Percentiles rank a stretch among this genome's conserved stretches.
These are phyloP conservation scores for Penicillium sp. DNA, from an alignment of 2,329 filamentous ascomycete genomes.

Conservation along the genomic window DNA sequence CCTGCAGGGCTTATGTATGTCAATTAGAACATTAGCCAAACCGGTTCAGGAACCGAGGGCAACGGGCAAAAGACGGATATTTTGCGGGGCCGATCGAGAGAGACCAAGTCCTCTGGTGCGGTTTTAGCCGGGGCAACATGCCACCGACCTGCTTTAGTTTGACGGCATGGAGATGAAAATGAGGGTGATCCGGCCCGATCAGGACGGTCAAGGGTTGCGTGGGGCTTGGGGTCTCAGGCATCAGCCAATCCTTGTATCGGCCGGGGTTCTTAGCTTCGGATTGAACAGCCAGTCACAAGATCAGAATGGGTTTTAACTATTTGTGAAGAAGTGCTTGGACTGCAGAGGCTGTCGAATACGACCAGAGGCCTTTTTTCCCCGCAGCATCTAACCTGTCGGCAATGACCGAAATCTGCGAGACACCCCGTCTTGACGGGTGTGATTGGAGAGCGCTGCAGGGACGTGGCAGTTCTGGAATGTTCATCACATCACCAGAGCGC, in stretches of 20 bases:
- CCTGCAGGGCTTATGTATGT: background rate
- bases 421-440: background rate
- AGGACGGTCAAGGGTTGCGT: background rate
- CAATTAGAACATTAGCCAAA: background rate
- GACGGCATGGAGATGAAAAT: background rate
- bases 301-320: constrained; percentile 3
- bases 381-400: constrained; percentile 5
- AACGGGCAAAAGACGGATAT: constrained; percentile 10
- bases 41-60: background rate
- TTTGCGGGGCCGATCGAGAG: constrained; percentile 7
- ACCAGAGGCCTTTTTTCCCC: constrained; percentile 5
- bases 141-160: background rate
- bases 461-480: background rate
- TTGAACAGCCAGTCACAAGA: background rate
- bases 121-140: background rate
- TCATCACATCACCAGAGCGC: background rate
- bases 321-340: constrained; percentile 5
- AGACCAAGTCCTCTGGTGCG: background rate
- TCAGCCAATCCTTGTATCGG: background rate
- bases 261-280: constrained; percentile 4
- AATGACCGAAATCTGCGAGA: constrained; percentile 13
- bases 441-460: background rate
- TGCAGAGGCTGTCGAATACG: background rate
- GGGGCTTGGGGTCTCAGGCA: background rate
- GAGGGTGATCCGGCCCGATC: background rate